These are phyloP conservation scores for Noccaea caerulescens DNA, from an alignment of 345 rosid species.

Conservation along the genomic window DNA sequence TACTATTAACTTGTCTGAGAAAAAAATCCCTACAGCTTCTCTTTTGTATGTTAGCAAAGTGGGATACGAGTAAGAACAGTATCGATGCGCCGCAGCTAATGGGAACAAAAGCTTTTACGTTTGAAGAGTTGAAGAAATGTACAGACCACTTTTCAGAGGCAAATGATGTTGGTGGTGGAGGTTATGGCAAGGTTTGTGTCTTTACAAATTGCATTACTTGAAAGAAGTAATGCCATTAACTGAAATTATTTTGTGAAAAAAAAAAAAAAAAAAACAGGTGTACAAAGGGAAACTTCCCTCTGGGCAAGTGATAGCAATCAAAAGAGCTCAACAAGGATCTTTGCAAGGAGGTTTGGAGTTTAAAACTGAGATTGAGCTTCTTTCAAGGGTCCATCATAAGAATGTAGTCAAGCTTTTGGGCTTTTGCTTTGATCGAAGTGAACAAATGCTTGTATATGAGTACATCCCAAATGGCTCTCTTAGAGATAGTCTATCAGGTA, in stretches of 20 bases:
- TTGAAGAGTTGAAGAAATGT: conserved; percentile 70
- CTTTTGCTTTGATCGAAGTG: conserved; percentile 70
- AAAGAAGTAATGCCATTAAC: not conserved
- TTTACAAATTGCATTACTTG: not conserved
- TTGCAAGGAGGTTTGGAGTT: conserved; percentile 80
- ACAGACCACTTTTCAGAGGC: conserved; percentile 68
- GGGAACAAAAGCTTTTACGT: conserved; percentile 74
- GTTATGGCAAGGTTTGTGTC: conserved; percentile 76
- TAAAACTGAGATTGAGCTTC: conserved; percentile 89
- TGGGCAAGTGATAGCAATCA: conserved; percentile 67
- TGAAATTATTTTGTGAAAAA: not conserved
- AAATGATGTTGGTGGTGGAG: conserved; percentile 80
- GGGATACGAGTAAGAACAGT: conserved; percentile 62
- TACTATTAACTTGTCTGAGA: not conserved
- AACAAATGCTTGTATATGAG: conserved; percentile 84
- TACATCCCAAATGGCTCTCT: conserved; percentile 70
- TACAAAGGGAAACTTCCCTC: conserved; percentile 65
- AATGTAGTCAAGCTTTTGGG: conserved; percentile 74
- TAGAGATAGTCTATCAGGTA: conserved; percentile 77
- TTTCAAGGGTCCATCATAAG: conserved; percentile 86
- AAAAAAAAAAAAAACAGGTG: conserved; percentile 50
- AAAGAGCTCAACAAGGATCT: conserved; percentile 84
- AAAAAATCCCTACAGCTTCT: not conserved
- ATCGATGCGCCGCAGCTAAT: conserved; percentile 67
- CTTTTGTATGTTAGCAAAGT: conserved; percentile 53